Evolutionary conservation across 768 basidiomycete species (phyloP), one percentile per base, ranked within the genome.

Genomic region (Suillus placidus): DNA sequence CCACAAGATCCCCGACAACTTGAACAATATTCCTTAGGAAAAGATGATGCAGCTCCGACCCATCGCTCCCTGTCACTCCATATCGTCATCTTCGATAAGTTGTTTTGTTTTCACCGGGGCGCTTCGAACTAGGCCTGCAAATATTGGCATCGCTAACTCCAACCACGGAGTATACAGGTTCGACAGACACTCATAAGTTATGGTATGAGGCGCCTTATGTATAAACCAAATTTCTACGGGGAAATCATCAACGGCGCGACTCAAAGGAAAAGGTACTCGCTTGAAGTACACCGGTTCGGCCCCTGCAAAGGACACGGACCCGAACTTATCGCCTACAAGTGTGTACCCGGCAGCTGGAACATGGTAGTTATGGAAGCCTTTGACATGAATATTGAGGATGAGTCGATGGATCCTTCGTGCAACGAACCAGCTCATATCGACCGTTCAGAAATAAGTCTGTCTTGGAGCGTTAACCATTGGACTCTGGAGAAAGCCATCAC

Each of bases 281-380:
- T 3, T 4, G 10, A 63, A 18, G 35, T 37, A 23, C 51, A 55
- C 26, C 23, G 30, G 23, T 63, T 63, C 51, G 55, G 42, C 32
- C 26, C 63, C 40, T 20, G 40, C 26, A 60, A 58, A 26, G 45
- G 63, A 47, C 34, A 65, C 12, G 35, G 35, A 37, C 35, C 58
- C 2, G 34, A 57, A 60, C 57, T 26, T 63, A 54, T 63, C 26
- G 30, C 30, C 7, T 42, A 18, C 51, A 42, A 58, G 40, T 10
- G 18, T 54, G 55, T 62, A 56, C 13, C 37, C n/a, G 32, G 14
- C 5, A 52, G 43, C 37, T 62, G 61, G 65, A 45, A 62, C 12
- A 66, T 62, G 65, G 47, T 66, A 32, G 47, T 62, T 37, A 66
- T 55, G 61, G 37, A 62, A 34, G 65, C 52, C 51, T 40, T 66